Evolutionary conservation across 192 early-diverging fungal genomes (phyloP).

Genomic region (Entomortierella parvispora): DNA sequence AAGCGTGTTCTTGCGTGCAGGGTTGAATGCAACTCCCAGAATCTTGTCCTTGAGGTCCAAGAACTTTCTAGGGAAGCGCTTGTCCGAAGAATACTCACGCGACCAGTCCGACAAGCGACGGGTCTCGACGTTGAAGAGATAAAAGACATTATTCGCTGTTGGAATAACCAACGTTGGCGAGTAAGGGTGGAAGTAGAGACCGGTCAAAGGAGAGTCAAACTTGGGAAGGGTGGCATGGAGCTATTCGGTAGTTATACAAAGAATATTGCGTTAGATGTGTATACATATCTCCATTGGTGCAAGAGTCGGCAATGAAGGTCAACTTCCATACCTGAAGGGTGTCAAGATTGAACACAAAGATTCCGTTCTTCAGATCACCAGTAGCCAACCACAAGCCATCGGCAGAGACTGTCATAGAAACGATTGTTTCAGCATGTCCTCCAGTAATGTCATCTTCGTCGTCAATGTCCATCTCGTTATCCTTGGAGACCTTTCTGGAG

Average conservation of each 20-base stretch:
- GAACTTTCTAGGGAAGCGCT: slow-evolving; percentile 74
- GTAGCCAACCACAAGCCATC: slow-evolving; percentile 87
- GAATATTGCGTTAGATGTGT: background rate
- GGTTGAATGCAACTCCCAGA: slow-evolving; percentile 77
- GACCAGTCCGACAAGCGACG: slow-evolving; percentile 89
- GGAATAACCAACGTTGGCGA: slow-evolving; percentile 68
- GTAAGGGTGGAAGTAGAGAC: slow-evolving; percentile 72
- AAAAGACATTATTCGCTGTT: slow-evolving; percentile 77
- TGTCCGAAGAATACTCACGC: slow-evolving; percentile 64
- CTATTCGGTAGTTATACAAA: slow-evolving; percentile 48
- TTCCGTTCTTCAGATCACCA: slow-evolving; percentile 76
- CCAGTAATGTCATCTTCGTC: slow-evolving; percentile 57
- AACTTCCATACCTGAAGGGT: slow-evolving; percentile 64
- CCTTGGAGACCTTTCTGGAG: slow-evolving; percentile 30
- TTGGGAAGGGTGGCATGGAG: slow-evolving; percentile 73
- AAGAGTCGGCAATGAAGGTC: background rate
- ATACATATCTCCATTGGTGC: slow-evolving; percentile 2
- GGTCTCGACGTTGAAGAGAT: slow-evolving; percentile 76
- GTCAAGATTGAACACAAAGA: slow-evolving; percentile 81
- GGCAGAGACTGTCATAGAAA: slow-evolving; percentile 75
- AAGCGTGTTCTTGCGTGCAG: slow-evolving; percentile 68
- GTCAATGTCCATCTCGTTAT: slow-evolving; percentile 47
- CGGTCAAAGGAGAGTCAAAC: slow-evolving; percentile 69
- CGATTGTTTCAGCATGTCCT: slow-evolving; percentile 67
- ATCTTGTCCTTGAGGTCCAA: slow-evolving; percentile 73